Evolutionary conservation across 495 filamentous ascomycete genomes (phyloP).

Genomic region (Apodospora peruviana): DNA sequence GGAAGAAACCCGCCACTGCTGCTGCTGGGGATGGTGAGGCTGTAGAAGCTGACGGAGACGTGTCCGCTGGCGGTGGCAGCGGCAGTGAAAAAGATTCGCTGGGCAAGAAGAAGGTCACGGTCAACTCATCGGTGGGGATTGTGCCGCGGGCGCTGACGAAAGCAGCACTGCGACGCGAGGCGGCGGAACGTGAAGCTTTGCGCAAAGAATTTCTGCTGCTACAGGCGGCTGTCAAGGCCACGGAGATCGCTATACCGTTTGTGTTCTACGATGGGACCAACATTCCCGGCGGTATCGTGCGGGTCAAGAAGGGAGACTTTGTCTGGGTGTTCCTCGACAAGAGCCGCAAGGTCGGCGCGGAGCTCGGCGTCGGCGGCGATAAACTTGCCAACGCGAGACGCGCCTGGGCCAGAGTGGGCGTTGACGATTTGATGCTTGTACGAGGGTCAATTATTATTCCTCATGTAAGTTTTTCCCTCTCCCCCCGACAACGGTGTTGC

Average conservation of each 20-base stretch:
- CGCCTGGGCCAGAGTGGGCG: constrained; percentile 88
- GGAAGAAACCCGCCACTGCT: constrained; percentile 11
- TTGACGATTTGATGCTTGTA: constrained; percentile 96
- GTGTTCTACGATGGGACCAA: constrained; percentile 98
- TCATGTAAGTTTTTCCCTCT: constrained; percentile 61
- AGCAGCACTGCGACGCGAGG: constrained; percentile 72
- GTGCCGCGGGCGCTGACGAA: constrained; percentile 83
- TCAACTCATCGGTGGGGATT: constrained; percentile 61
- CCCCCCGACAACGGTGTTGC: too few species aligned
- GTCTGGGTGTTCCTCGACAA: constrained; percentile 90
- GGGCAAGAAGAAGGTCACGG: constrained; percentile 41
- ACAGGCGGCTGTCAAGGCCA: constrained; percentile 82
- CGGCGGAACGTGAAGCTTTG: constrained; percentile 71
- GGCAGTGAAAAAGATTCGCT: constrained; percentile 7
- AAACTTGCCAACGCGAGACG: constrained; percentile 59
- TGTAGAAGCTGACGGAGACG: constrained; percentile 23
- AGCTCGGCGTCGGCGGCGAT: constrained; percentile 62
- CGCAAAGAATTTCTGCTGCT: constrained; percentile 78
- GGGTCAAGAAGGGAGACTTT: constrained; percentile 86
- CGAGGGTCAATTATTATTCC: constrained; percentile 89
- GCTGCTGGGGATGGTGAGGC: constrained; percentile 27
- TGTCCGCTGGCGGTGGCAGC: neutral
- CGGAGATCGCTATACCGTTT: constrained; percentile 89
- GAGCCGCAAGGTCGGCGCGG: constrained; percentile 81
- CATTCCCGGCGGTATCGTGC: constrained; percentile 74